phyloP scores from a whole-genome alignment of 768 basidiomycete genomes.

The Hemileccinum impolitum region DNA sequence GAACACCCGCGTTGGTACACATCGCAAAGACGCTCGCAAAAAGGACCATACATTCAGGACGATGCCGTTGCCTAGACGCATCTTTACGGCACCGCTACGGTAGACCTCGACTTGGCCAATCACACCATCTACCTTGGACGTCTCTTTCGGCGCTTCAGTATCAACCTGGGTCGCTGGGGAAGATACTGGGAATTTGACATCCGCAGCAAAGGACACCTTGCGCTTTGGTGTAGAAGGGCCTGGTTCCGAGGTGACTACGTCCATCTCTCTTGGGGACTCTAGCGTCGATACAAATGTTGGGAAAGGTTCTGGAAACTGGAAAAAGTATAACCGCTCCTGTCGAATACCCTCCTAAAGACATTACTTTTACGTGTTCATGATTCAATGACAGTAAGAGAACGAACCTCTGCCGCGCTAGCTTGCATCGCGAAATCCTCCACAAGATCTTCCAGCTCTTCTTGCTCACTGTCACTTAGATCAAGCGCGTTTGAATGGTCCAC shows the following conservation, averaged over 20 bases:
- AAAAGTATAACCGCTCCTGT: conserved; percentile 77
- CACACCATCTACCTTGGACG: conserved; percentile 59
- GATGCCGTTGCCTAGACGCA: conserved; percentile 78
- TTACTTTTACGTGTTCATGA: neutral
- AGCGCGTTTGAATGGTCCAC: conserved; percentile 57
- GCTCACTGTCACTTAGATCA: conserved; percentile 71
- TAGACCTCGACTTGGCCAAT: conserved; percentile 86
- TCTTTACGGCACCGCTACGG: conserved; percentile 80
- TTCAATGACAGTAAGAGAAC: neutral
- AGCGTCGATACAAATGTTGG: conserved; percentile 58
- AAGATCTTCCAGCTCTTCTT: conserved; percentile 76
- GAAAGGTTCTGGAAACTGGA: conserved; percentile 88
- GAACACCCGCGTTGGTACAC: conserved; percentile 1
- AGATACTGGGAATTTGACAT: conserved; percentile 49
- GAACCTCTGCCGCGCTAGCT: conserved; percentile 39
- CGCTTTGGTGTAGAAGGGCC: conserved; percentile 35
- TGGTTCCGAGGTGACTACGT: conserved; percentile 29
- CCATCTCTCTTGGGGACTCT: conserved; percentile 30
- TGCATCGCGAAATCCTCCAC: conserved; percentile 62
- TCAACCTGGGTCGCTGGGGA: conserved; percentile 17
- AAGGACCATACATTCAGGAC: conserved; percentile 65
- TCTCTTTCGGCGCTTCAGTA: conserved; percentile 26
- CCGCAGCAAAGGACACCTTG: conserved; percentile 59
- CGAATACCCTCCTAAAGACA: conserved; percentile 43
- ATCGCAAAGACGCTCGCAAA: neutral